Base-by-base conservation (phyloP, 129 eudicot species). In the Lactuca saligna region DNA sequence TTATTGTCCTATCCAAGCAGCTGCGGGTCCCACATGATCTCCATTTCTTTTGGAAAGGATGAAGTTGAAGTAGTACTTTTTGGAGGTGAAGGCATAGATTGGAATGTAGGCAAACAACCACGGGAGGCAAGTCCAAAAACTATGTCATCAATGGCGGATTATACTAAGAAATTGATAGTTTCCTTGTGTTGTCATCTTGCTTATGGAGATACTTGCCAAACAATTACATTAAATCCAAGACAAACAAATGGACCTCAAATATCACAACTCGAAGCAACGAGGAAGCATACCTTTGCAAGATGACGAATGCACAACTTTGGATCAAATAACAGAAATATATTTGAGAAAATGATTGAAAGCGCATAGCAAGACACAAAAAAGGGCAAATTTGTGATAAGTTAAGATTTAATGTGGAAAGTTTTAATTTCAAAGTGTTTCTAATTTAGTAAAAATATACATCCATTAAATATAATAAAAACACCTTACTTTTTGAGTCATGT, bases 241-340 rank as follows among this genome's bases (percentile, higher is more conserved):
- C 60, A 70, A 70, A 70, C 68, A 71, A 10, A 59, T 37, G 3
- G 29, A 37, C 49, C 35, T 71, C 61, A 32, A 60, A 60, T 17
- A 48, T 59, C 20, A 60, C 61, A 48, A 48, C 5, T 49, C 8
- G 75, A 59, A 59, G 64, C 60, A 6, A 41, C 49, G n/a, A 59
- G 58, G 66, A 70, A 58, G 75, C 74, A 14, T 69, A 39, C 65
- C 63, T 55, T 39, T 15, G 56, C 46, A 20, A 70, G 33, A 57
- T 7, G 25, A 57, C 56, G 8, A 41, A 20, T 8, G 13, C n/a
- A 3, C 65, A 42, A 29, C 32, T 37, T 56, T 41, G 65, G 14
- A 42, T 42, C 3, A 42, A 8, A 8, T 42, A 42, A 8, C 49
- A 42, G 1, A 42, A 9, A 42, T 42, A 8, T 42, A 42, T 42